Evolutionary conservation across 306 rosid genomes (phyloP), one percentile per base, ranked within the genome.

Genomic region (Rosa lucieae): DNA sequence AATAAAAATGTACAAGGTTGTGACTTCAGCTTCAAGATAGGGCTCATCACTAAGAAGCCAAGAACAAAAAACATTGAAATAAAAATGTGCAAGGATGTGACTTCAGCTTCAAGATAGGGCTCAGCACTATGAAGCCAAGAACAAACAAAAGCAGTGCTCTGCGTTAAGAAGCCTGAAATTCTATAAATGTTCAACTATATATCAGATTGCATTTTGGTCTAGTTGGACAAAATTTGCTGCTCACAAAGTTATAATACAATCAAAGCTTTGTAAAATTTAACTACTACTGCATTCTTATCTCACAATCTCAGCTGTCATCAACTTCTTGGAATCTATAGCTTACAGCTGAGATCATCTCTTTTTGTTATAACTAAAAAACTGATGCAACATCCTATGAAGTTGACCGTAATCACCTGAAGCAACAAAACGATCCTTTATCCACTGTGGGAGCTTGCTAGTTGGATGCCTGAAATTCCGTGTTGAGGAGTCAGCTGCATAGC

Each of bases 401-500:
- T 95, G 92, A 21, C 99, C 99, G 14, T 95, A 92, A 85, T 77
- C 84, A 70, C 88, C 61, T 62, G 96, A 88, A 82, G 86, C 80
- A 83, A 91, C 86, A 5, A 91, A 87, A 39, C 96, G 77, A 72
- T 84, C 90, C 88, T 89, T 92, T 73, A 95, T 92, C 98, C 99
- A 95, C 68, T 86, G 86, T 32, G 98, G 98, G 62, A 95, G 96
- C 90, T 91, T 95, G 79, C 82, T 88, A 73, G 87, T 77, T 83
- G 94, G 89, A 78, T 85, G 94, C 26, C 85, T 53, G 56, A 87
- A 86, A 69, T 88, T 87, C 77, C 85, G 58, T 75, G 88, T 88
- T 7, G 93, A 87, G 87, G 92, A 88, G 82, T 89, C 89, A 51
- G 94, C 82, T 72, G 92, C 83, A 39, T 92, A 95, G 77, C 98